These are phyloP conservation scores for Wickerhamomyces ciferrii DNA, from an alignment of 805 yeast species.

Conservation along the genomic window DNA sequence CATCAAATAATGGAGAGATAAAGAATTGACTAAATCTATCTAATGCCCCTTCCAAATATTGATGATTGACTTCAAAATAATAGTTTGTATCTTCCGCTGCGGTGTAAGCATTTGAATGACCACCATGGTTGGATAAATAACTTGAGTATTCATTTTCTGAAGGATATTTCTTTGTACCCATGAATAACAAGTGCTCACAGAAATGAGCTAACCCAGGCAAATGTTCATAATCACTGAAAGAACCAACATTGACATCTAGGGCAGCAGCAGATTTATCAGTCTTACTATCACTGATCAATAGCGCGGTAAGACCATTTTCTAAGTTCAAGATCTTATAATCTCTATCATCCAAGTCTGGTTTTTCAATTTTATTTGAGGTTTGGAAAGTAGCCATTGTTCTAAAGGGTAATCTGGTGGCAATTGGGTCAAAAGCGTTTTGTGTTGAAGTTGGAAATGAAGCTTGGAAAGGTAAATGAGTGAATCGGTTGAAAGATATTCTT, in stretches of 20 bases:
- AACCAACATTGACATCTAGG: constrained; percentile 72
- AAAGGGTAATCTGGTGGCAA: not conserved
- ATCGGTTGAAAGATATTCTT: not conserved
- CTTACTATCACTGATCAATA: constrained; percentile 61
- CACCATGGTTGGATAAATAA: constrained; percentile 78
- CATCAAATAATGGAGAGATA: constrained; percentile 71
- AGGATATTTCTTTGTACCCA: constrained; percentile 79
- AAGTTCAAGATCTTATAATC: constrained; percentile 61
- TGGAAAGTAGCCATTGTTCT: constrained; percentile 7
- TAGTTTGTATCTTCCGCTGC: constrained; percentile 86
- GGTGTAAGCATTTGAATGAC: constrained; percentile 89
- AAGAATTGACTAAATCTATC: constrained; percentile 94
- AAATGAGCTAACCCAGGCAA: constrained; percentile 79
- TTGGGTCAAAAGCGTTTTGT: not conserved
- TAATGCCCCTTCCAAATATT: constrained; percentile 76
- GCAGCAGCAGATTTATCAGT: constrained; percentile 79
- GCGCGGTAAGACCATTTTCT: constrained; percentile 51
- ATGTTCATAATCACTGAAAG: constrained; percentile 60
- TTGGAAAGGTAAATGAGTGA: not conserved
- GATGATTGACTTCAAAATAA: constrained; percentile 77
- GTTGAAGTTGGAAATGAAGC: not conserved
- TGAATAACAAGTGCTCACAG: constrained; percentile 66
- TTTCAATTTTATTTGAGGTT: constrained; percentile 24
- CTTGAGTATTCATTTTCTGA: constrained; percentile 73
- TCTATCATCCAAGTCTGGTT: constrained; percentile 64